A percentile compares a stretch with the other conserved stretches of the same genome.
Conservation (phyloP, 2,329 filamentous ascomycete species). For the Aspergillus brasiliensis region DNA sequence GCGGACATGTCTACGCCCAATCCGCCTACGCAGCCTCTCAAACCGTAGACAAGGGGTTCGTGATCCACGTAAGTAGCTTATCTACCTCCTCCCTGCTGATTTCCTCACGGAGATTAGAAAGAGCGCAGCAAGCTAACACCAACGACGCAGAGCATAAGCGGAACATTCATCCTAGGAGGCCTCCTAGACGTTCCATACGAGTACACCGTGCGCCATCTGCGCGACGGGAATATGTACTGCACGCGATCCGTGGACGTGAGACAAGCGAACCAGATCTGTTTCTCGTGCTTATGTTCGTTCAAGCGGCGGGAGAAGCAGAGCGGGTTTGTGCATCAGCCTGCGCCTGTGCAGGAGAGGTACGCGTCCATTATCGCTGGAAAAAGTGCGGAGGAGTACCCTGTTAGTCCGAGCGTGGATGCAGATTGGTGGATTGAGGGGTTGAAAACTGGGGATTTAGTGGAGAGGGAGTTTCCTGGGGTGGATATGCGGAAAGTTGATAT, state of each 20-base stretch:
- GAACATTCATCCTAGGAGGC: constrained; percentile 55
- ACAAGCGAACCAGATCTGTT: constrained; percentile 53
- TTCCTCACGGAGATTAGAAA: too few relatives aligned
- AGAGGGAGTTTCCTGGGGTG: constrained; percentile 44
- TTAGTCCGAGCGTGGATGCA: constrained; percentile 39
- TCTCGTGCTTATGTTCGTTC: constrained; percentile 57
- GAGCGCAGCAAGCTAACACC: background rate
- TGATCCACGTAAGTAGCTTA: constrained; percentile 51
- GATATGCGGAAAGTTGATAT: constrained; percentile 58
- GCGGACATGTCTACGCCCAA: constrained; percentile 61
- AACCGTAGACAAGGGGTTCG: constrained; percentile 53
- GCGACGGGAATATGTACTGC: constrained; percentile 56
- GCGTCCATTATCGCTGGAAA: constrained; percentile 31
- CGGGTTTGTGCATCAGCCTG: constrained; percentile 35
- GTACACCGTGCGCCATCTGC: constrained; percentile 54
- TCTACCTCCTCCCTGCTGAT: too few relatives aligned
- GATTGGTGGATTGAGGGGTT: constrained; percentile 38
- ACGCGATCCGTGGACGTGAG: constrained; percentile 56
- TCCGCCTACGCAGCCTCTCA: constrained; percentile 59
- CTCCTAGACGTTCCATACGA: constrained; percentile 51
- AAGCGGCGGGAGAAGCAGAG: constrained; percentile 46
- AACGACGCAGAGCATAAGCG: constrained; percentile 50
- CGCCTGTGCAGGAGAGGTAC: constrained; percentile 32
- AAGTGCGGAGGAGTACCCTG: constrained; percentile 35
- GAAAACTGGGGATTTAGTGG: constrained; percentile 27